A percentile compares a stretch with the other conserved stretches of the same genome.
Evolutionary conservation across 441 rosid genomes (phyloP).

Genomic region (Eruca vesicaria): DNA sequence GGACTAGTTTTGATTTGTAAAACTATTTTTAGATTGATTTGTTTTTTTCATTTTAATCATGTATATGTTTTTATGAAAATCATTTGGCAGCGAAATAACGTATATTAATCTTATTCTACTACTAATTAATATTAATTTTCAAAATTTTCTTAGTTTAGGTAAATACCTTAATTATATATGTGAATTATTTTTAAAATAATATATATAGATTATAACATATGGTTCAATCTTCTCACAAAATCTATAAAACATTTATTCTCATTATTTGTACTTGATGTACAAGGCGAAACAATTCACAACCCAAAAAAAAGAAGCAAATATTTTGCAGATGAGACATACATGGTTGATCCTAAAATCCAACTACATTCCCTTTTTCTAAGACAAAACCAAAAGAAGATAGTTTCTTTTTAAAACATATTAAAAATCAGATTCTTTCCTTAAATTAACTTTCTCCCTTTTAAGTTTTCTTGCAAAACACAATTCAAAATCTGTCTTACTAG

Average conservation of each 20-base stretch:
- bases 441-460: not conserved
- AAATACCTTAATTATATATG: not conserved
- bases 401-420: not conserved
- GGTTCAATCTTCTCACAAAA: not conserved
- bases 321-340: not conserved
- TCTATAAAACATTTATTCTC: not conserved
- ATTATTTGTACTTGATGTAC: not conserved
- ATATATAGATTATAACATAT: not conserved
- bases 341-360: slow-evolving; percentile 20
- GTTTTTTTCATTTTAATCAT: not conserved
- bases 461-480: slow-evolving; percentile 3
- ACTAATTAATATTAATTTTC: not conserved
- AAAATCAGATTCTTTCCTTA: not conserved
- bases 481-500: not conserved
- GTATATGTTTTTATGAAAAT: not conserved
- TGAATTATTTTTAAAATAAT: not conserved
- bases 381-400: slow-evolving; percentile 11
- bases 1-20: not conserved
- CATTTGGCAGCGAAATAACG: not conserved
- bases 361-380: slow-evolving; percentile 14
- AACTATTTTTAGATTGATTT: not conserved
- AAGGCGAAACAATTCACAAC: not conserved
- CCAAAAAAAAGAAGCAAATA: not conserved
- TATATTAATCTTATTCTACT: not conserved
- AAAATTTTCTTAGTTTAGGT: not conserved